Base-by-base conservation (phyloP, 2,329 filamentous ascomycete genomes). In the Alternaria tenuissima region DNA sequence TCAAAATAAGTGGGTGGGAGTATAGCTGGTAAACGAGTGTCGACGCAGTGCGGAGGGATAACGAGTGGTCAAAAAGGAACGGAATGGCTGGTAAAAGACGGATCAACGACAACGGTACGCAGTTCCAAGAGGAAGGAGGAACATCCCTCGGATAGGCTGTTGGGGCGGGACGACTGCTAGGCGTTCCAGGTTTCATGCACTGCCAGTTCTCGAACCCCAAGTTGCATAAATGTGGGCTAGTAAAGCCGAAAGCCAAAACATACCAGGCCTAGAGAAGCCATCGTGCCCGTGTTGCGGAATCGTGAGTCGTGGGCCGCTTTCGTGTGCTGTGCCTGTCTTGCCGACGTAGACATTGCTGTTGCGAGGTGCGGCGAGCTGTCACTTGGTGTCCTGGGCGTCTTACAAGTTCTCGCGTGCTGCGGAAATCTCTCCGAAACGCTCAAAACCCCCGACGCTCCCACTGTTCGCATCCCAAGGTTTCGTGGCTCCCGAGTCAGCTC, bases 181-280 rank as follows among this genome's bases (percentile, higher is more conserved):
- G 59, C 49, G 58, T 54, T 62, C 48, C 55, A 59, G 20, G 54
- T 62, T 60, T 63, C 63, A 64, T 65, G 65, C 65, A 56, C 24
- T 57, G 41, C 46, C 57, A 44, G 48, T 69, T 69, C 67, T 69
- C 59, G 61, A 70, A 66, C 52, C 42, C 61, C 52, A 61, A 61
- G 57, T 52, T 24, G 46, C 51, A 59, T 52, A 28, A 59, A 59
- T 41, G 18, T 24, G 56, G 57, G 39, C 61, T 68, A 57, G 61
- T 51, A 38, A 58, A 43, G 49, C 65, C 62, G 53, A 60, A 52
- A 57, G 62, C 43, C 44, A 48, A 61, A 47, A 57, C 57, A 38
- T 26, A 55, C 69, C 63, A 66, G 57, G 39, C 57, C 69, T 42
- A 62, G 67, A 68, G 22, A 26, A 65, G 66, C 39, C 46, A 53